These are phyloP conservation scores for Sonneratia caseolaris DNA, from an alignment of 345 rosid genomes.

Conservation along the genomic window DNA sequence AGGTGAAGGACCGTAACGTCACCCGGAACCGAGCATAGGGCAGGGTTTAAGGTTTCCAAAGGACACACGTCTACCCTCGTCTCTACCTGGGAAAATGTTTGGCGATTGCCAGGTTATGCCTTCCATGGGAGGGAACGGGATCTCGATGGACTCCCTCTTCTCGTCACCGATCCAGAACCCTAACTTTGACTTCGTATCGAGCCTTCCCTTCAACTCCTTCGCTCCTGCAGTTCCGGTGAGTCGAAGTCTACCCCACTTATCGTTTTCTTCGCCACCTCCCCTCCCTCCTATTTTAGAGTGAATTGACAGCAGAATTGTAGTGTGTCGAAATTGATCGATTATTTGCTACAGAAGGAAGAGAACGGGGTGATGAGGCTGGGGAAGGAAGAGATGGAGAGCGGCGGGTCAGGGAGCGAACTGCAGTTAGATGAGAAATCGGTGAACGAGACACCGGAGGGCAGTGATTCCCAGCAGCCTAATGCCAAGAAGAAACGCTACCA, in stretches of 20 bases:
- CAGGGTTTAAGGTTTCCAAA: not conserved
- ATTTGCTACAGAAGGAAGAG: conserved; percentile 53
- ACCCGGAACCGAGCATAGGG: too few relatives aligned
- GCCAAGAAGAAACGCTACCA: conserved; percentile 87
- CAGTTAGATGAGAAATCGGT: conserved; percentile 63
- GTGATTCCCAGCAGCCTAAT: conserved; percentile 26
- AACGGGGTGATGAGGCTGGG: conserved; percentile 28
- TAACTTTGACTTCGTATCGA: conserved; percentile 52
- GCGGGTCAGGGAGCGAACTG: conserved; percentile 69
- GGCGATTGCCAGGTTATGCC: conserved; percentile 68
- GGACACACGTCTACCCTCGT: not conserved
- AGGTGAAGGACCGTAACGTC: not conserved
- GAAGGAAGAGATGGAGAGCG: conserved; percentile 64
- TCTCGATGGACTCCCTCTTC: conserved; percentile 48
- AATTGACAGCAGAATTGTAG: too few relatives aligned
- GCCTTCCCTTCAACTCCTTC: conserved; percentile 51
- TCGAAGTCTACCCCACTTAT: too few relatives aligned
- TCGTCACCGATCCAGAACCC: conserved; percentile 65
- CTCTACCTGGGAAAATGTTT: conserved; percentile 28
- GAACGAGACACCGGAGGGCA: conserved; percentile 32
- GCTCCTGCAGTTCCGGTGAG: conserved; percentile 15
- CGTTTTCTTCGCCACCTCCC: conserved; percentile 17
- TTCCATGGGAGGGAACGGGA: conserved; percentile 47
- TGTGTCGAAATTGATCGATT: not conserved
- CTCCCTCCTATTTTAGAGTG: not conserved